These are phyloP conservation scores for Schizopora paradoxa DNA, from an alignment of 1,284 basidiomycete species.

Conservation along the genomic window DNA sequence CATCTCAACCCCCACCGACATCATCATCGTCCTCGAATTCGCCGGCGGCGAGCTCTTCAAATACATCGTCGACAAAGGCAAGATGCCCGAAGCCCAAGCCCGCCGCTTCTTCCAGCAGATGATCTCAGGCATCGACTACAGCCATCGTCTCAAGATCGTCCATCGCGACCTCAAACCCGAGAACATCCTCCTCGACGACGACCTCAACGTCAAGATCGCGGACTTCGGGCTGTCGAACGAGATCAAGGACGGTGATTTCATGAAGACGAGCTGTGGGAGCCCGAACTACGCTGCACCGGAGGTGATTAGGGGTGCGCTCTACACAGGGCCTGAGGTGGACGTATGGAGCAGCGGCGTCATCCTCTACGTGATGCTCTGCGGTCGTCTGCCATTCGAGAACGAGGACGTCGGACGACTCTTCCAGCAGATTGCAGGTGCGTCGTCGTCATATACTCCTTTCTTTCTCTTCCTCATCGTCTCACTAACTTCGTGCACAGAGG, in stretches of 20 bases:
- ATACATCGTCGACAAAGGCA: conserved; percentile 86
- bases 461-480: conserved; percentile 1
- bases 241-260: conserved; percentile 91
- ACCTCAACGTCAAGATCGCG: conserved; percentile 88
- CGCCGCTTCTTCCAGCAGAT: conserved; percentile 95
- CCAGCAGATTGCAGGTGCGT: conserved; percentile 85
- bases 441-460: conserved; percentile 1
- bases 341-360: conserved; percentile 98
- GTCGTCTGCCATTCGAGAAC: conserved; percentile 90
- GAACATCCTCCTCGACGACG: conserved; percentile 76
- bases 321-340: conserved; percentile 94
- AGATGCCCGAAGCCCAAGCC: conserved; percentile 81
- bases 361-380: conserved; percentile 92
- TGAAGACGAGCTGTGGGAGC: conserved; percentile 92
- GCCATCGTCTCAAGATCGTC: conserved; percentile 90
- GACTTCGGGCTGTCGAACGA: conserved; percentile 94
- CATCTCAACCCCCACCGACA: conserved; percentile 88
- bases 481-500: conserved; percentile 46
- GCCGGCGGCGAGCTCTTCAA: conserved; percentile 93
- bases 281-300: conserved; percentile 97
- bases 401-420: conserved; percentile 89
- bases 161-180: conserved; percentile 96
- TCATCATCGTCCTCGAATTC: conserved; percentile 94
- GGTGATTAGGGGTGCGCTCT: conserved; percentile 88
- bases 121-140: conserved; percentile 93